These are phyloP conservation scores for Beauveria sp. DNA, from an alignment of 2,329 filamentous ascomycete genomes.

Conservation along the genomic window DNA sequence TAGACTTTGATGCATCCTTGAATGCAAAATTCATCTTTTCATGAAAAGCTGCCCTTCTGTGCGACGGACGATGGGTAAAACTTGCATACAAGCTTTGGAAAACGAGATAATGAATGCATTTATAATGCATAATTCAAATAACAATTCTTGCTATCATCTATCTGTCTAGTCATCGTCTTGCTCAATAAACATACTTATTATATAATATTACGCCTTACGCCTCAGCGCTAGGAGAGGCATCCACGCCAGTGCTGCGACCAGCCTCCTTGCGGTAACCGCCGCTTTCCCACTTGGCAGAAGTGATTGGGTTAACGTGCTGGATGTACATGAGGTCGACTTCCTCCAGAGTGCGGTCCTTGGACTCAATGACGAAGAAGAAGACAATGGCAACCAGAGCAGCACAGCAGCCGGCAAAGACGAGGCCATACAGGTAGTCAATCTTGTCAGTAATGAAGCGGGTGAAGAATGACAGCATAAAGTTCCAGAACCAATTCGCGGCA, in stretches of 20 bases:
- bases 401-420: conserved; percentile 64
- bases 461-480: conserved; percentile 51
- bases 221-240: neutral
- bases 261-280: neutral
- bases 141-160: neutral
- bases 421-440: conserved; percentile 63
- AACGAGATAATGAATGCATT: neutral
- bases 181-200: no score
- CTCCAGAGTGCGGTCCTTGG: conserved; percentile 63
- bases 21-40: no score
- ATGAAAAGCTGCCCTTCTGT: no score
- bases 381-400: conserved; percentile 56
- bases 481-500: conserved; percentile 56
- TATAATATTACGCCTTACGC: neutral
- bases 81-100: neutral
- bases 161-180: neutral
- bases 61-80: no score
- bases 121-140: neutral
- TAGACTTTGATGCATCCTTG: neutral
- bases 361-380: conserved; percentile 71
- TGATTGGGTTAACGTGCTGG: conserved; percentile 40
- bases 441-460: conserved; percentile 66
- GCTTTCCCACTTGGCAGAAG: conserved; percentile 30
- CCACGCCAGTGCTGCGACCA: neutral
- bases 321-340: conserved; percentile 74